Conservation (phyloP, 176 grass and related monocot genomes). For the Areca catechu region DNA sequence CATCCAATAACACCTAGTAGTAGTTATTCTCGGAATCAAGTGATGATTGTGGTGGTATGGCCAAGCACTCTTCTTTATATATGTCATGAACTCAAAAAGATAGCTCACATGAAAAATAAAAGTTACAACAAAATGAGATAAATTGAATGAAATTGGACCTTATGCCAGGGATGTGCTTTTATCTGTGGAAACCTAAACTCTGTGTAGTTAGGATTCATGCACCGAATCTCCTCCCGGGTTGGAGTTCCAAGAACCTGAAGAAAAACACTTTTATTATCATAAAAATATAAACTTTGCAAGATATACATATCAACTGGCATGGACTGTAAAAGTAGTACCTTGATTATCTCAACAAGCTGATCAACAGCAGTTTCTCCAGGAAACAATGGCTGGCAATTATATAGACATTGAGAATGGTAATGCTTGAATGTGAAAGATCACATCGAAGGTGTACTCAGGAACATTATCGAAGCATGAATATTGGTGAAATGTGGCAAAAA, state of each 20-base stretch:
- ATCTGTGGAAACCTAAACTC: constrained; percentile 68
- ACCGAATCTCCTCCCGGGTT: constrained; percentile 67
- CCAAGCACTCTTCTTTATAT: no score
- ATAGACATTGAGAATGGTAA: neutral
- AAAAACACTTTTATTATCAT: constrained; percentile 4
- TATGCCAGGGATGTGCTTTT: constrained; percentile 71
- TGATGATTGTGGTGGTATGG: no score
- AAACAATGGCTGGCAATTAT: constrained; percentile 8
- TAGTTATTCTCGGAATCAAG: no score
- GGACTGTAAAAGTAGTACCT: neutral
- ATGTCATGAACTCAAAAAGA: no score
- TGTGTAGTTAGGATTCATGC: constrained; percentile 73
- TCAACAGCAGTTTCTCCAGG: constrained; percentile 20
- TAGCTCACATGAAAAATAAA: constrained; percentile 2
- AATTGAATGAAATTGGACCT: constrained; percentile 28
- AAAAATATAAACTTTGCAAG: neutral
- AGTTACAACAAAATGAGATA: neutral
- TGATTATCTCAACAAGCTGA: constrained; percentile 23
- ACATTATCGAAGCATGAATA: neutral
- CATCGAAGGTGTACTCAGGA: neutral
- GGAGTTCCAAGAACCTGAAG: constrained; percentile 63
- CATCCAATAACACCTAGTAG: no score
- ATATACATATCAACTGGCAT: neutral
- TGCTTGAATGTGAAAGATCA: neutral
- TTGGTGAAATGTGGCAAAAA: neutral